phyloP scores from a whole-genome alignment of 1,284 basidiomycete genomes.

The Fistulinella staudtii region DNA sequence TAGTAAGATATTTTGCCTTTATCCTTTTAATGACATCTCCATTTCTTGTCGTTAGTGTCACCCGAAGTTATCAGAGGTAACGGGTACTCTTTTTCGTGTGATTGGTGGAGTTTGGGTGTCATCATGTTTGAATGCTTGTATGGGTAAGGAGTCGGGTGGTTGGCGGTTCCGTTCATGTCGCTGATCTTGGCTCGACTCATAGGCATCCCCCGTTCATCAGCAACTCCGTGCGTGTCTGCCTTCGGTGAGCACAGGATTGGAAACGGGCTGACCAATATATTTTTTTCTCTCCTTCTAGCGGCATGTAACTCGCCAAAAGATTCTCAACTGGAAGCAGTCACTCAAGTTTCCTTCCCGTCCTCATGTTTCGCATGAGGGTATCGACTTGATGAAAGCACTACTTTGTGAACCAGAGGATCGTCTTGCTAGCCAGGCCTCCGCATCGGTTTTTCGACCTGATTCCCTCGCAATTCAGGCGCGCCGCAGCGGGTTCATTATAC shows the following conservation, averaged over 20 bases:
- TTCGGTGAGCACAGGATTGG: slow-evolving; percentile 19
- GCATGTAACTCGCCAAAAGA: slow-evolving; percentile 87
- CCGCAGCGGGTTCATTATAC: slow-evolving; percentile 67
- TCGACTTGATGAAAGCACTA: slow-evolving; percentile 82
- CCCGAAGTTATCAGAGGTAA: slow-evolving; percentile 92
- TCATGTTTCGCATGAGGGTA: slow-evolving; percentile 78
- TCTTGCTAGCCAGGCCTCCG: slow-evolving; percentile 70
- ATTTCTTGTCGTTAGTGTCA: slow-evolving; percentile 61
- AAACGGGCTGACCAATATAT: slow-evolving; percentile 10
- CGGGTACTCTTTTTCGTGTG: slow-evolving; percentile 92
- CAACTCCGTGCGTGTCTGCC: slow-evolving; percentile 64
- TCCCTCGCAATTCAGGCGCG: slow-evolving; percentile 71
- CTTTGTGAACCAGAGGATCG: slow-evolving; percentile 94
- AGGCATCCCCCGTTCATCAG: slow-evolving; percentile 93
- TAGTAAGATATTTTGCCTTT: slow-evolving; percentile 53
- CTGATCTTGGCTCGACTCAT: slow-evolving; percentile 21
- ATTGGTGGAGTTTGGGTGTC: slow-evolving; percentile 97
- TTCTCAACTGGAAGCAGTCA: slow-evolving; percentile 87
- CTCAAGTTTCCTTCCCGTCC: slow-evolving; percentile 86
- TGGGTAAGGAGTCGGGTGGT: slow-evolving; percentile 52
- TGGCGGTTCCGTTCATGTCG: slow-evolving; percentile 26
- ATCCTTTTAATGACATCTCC: slow-evolving; percentile 21
- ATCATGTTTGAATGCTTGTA: slow-evolving; percentile 91
- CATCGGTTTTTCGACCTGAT: slow-evolving; percentile 71
- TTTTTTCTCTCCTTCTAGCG: slow-evolving; percentile 44